These are phyloP conservation scores for Annulohypoxylon nitens DNA, from an alignment of 495 filamentous ascomycete genomes.

Conservation along the genomic window DNA sequence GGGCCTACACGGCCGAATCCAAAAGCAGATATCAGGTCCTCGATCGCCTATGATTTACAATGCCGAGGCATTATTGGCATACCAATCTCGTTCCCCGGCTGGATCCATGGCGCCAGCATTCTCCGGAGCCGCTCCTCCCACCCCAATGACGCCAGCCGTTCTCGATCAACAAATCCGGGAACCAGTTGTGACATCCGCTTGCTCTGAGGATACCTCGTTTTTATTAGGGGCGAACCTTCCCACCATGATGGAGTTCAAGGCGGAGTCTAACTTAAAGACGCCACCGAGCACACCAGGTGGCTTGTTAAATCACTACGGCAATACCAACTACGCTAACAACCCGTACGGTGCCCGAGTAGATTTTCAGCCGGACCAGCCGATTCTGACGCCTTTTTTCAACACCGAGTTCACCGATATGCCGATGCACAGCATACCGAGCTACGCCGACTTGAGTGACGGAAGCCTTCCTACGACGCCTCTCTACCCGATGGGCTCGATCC, in stretches of 20 bases:
- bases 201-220: conserved; percentile 54
- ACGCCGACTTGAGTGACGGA: conserved; percentile 51
- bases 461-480: conserved; percentile 61
- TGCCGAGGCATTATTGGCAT: conserved; percentile 57
- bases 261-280: conserved; percentile 58
- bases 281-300: conserved; percentile 62
- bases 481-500: conserved; percentile 55
- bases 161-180: conserved; percentile 54
- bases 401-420: conserved; percentile 60
- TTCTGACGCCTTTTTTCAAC: conserved; percentile 61
- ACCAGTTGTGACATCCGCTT: conserved; percentile 47
- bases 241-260: conserved; percentile 49
- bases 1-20: conserved; percentile 56
- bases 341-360: conserved; percentile 51
- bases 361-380: conserved; percentile 56
- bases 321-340: conserved; percentile 48
- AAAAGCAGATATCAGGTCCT: conserved; percentile 56
- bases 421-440: conserved; percentile 56
- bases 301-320: conserved; percentile 51
- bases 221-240: conserved; percentile 50
- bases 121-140: conserved; percentile 47
- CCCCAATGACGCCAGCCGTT: conserved; percentile 56
- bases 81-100: conserved; percentile 53
- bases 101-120: conserved; percentile 35
- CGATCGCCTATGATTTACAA: conserved; percentile 61